Evolutionary conservation across 176 grass and related monocot species (phyloP).

Genomic region (Bothriochloa decipiens): DNA sequence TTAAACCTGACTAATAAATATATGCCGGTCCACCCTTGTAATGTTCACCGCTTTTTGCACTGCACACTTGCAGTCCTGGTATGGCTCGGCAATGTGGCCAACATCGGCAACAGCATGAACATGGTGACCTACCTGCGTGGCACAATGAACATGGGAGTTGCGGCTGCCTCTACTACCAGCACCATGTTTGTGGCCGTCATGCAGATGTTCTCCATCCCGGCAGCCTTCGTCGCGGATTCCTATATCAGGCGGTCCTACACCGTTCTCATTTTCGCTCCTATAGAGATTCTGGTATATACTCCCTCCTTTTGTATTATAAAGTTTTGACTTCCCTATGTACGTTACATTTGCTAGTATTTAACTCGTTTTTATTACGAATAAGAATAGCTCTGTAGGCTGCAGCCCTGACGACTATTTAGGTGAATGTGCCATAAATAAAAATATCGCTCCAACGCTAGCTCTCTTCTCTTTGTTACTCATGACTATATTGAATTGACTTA

Average conservation of each 20-base stretch:
- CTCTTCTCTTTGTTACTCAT: no score
- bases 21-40: no score
- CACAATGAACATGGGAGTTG: conserved; percentile 41
- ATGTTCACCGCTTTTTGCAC: no score
- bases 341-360: neutral
- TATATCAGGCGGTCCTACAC: conserved; percentile 58
- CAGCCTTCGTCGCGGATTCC: conserved; percentile 59
- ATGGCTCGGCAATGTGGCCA: conserved; percentile 33
- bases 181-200: conserved; percentile 42
- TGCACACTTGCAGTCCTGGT: conserved; percentile 34
- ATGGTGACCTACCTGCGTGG: conserved; percentile 56
- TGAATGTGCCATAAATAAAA: no score
- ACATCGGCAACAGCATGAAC: conserved; percentile 53
- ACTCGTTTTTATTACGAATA: neutral
- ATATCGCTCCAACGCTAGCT: no score
- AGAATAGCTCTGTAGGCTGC: no score
- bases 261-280: conserved; percentile 43
- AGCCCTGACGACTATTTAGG: no score
- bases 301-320: no score
- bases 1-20: no score
- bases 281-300: conserved; percentile 52
- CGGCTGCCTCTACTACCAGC: conserved; percentile 48
- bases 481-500: no score
- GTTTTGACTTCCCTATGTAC: no score
- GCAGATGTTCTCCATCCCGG: conserved; percentile 56